Evolutionary conservation across 2,329 filamentous ascomycete genomes (phyloP).

Genomic region (Alternaria burnsii): DNA sequence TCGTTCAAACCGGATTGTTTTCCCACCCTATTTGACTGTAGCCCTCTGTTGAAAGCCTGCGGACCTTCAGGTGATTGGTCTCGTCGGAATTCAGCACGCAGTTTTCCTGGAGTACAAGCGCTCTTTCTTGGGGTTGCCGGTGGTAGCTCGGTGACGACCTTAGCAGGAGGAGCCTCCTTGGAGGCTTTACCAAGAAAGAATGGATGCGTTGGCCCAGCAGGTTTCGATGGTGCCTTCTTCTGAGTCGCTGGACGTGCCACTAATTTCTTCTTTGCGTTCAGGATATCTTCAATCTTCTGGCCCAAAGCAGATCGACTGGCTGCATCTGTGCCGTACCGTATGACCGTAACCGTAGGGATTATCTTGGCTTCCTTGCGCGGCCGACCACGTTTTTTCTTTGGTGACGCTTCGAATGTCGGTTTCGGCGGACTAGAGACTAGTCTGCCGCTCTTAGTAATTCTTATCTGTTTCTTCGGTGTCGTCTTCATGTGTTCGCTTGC

Average conservation of each 20-base stretch:
- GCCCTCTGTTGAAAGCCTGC: constrained; percentile 31
- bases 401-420: constrained; percentile 22
- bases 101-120: constrained; percentile 58
- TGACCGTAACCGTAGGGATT: constrained; percentile 58
- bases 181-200: constrained; percentile 70
- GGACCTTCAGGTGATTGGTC: constrained; percentile 25
- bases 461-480: constrained; percentile 48
- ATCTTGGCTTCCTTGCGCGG: constrained; percentile 33
- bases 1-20: constrained; percentile 73
- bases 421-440: constrained; percentile 54
- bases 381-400: constrained; percentile 58
- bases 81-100: constrained; percentile 47
- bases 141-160: constrained; percentile 16
- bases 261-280: constrained; percentile 52
- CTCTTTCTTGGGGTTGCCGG: constrained; percentile 41
- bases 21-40: constrained; percentile 44
- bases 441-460: constrained; percentile 56
- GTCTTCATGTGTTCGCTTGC: constrained; percentile 10
- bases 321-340: constrained; percentile 67
- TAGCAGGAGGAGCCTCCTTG: constrained; percentile 30
- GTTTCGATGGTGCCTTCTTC: constrained; percentile 36
- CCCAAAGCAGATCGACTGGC: constrained; percentile 61
- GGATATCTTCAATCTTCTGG: constrained; percentile 69
- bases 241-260: constrained; percentile 25
- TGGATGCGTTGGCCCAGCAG: constrained; percentile 64